phyloP scores from a whole-genome alignment of 352 stramenopile species.

The Globisporangium parvum region DNA sequence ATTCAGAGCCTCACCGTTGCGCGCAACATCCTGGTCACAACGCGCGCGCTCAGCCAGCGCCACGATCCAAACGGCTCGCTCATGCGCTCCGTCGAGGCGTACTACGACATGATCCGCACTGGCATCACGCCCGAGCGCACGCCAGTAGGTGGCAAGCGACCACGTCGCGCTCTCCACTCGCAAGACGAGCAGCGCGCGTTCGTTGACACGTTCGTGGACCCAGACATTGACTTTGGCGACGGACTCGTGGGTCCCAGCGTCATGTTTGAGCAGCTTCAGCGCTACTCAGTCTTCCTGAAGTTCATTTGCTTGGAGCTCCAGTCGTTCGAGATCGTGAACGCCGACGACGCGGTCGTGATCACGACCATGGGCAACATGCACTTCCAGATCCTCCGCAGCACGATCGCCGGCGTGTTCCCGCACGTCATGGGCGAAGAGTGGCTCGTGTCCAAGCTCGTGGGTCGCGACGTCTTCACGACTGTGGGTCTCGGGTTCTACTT shows the following conservation, averaged over 20 bases:
- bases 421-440: conserved; percentile 19
- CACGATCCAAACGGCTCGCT: conserved; percentile 9
- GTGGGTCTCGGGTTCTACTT: conserved; percentile 20
- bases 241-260: conserved; percentile 17
- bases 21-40: conserved; percentile 13
- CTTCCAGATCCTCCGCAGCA: conserved; percentile 24
- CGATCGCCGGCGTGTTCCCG: conserved; percentile 22
- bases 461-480: conserved; percentile 9
- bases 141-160: not conserved
- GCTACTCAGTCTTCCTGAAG: conserved; percentile 21
- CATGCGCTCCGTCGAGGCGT: conserved; percentile 4
- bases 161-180: not conserved
- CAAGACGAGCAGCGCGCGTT: conserved; percentile 14
- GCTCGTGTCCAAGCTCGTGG: conserved; percentile 21
- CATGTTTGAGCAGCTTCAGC: conserved; percentile 25
- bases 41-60: conserved; percentile 2
- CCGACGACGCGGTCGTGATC: conserved; percentile 19
- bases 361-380: conserved; percentile 12
- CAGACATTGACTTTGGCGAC: conserved; percentile 18
- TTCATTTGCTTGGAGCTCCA: conserved; percentile 21
- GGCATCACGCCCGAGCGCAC: conserved; percentile 1
- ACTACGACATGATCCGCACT: conserved; percentile 10
- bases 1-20: conserved; percentile 19
- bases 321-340: conserved; percentile 17
- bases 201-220: conserved; percentile 19